Evolutionary conservation across 495 filamentous ascomycete genomes (phyloP), one percentile per base, ranked within the genome.

Genomic region (Lasiosphaeriaceae sp.): DNA sequence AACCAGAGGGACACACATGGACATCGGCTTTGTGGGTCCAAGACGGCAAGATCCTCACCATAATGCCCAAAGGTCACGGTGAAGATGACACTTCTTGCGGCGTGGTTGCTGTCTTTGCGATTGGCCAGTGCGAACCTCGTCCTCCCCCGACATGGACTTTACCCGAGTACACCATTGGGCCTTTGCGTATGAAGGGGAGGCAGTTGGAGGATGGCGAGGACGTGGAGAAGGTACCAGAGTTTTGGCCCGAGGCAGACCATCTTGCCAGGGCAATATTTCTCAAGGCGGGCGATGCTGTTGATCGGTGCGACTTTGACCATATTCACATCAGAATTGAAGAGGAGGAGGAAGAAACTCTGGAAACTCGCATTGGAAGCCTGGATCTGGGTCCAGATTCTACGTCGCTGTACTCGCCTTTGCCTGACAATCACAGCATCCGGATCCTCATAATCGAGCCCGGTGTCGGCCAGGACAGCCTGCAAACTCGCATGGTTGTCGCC

Each of bases 191-290:
- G 39, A 37, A 22, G 43, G 21, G 23, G 9, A 26, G 17, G 17
- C 44, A 47, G n/a, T n/a, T n/a, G 37, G 41, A 37, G 23, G 19
- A 12, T 8, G 41, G 22, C 9, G 3, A 6, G 26, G 20, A 14
- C n/a, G 47, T 37, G 11, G 23, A 47, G 20, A 24, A 39, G 23
- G 37, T 11, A 8, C 55, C 55, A 21, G 55, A 52, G 24, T 43
- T 14, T 14, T 52, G 48, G 55, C 48, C 55, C 14, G 55, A 57
- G 37, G 35, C 47, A 7, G 55, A 57, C 37, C 55, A 57, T 17
- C 48, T 57, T 23, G 47, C 35, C 14, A 23, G 55, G 41, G 55
- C 55, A 17, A 46, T 57, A 23, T 57, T 57, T n/a, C 48, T 57
- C 3, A 34, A 57, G 34, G 55, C 55, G 9, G 55, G 55, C 23